Conservation (phyloP, 202 grass and related monocot species). For the Zoysia matrella region DNA sequence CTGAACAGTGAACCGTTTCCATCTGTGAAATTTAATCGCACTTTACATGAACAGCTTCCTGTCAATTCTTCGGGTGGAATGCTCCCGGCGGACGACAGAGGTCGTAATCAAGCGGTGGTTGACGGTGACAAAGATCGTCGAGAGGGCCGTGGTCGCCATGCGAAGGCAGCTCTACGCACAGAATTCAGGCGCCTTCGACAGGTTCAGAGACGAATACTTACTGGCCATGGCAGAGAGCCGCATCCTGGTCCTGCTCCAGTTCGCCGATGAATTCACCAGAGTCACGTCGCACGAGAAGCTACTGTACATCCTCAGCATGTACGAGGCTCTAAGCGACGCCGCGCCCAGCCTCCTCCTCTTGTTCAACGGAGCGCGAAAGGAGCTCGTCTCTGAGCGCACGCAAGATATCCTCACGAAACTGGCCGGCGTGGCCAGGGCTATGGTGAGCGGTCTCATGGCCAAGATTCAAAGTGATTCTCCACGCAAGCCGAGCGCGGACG, state of each 20-base stretch:
- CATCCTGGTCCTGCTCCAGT: slow-evolving; percentile 36
- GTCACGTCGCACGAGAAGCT: slow-evolving; percentile 50
- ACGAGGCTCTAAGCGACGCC: slow-evolving; percentile 38
- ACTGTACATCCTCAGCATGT: slow-evolving; percentile 43
- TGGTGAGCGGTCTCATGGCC: slow-evolving; percentile 4
- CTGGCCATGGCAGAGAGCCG: slow-evolving; percentile 33
- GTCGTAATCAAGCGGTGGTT: slow-evolving; percentile 41
- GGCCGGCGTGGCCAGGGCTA: background rate
- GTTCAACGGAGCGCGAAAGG: slow-evolving; percentile 25
- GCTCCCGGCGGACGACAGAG: slow-evolving; percentile 37
- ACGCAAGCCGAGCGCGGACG: background rate
- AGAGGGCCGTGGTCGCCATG: slow-evolving; percentile 30
- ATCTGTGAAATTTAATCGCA: background rate
- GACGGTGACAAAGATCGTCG: slow-evolving; percentile 28
- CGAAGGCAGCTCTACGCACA: slow-evolving; percentile 40
- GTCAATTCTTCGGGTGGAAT: slow-evolving; percentile 28
- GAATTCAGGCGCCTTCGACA: slow-evolving; percentile 28
- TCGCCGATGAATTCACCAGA: slow-evolving; percentile 36
- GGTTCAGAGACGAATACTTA: slow-evolving; percentile 28
- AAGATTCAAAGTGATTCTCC: background rate
- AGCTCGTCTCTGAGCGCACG: background rate
- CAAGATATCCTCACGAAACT: slow-evolving; percentile 5
- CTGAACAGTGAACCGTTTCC: background rate
- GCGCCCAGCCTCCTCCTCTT: slow-evolving; percentile 17
- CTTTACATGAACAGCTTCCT: slow-evolving; percentile 23